Conservation (phyloP, 139 green algal genomes). For the Chlamydomonas asymmetrica region DNA sequence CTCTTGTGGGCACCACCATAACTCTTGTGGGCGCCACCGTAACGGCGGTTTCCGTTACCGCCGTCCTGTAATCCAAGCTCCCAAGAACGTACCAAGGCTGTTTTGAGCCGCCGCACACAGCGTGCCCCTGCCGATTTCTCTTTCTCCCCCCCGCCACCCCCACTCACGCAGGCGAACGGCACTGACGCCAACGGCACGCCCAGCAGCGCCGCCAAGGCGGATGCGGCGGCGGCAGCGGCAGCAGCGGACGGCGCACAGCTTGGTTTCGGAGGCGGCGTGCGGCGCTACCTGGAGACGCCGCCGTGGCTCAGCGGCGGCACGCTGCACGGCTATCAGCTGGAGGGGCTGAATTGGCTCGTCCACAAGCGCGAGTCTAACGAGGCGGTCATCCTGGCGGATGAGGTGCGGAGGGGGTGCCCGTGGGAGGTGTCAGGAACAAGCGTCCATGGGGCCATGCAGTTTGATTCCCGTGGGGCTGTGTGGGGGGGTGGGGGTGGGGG, state of each 20-base stretch:
- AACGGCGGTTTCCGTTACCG: too few species aligned
- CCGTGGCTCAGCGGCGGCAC: conserved; percentile 50
- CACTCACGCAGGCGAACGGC: background rate
- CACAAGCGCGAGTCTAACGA: conserved; percentile 51
- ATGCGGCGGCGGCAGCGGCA: background rate
- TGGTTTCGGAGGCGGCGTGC: conserved; percentile 5
- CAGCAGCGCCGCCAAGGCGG: background rate
- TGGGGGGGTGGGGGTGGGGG: too few species aligned
- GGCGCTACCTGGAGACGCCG: conserved; percentile 49
- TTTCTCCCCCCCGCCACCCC: background rate
- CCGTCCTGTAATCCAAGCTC: too few species aligned
- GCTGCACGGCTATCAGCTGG: conserved; percentile 81
- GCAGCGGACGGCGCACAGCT: background rate
- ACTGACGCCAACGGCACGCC: background rate
- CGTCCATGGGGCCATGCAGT: too few species aligned
- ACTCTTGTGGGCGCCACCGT: too few species aligned
- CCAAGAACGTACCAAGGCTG: too few species aligned
- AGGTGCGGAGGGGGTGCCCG: conserved; percentile 45
- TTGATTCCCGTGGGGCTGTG: too few species aligned
- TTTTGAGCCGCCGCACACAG: too few species aligned
- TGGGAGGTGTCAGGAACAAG: too few species aligned
- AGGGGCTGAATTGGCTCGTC: conserved; percentile 81
- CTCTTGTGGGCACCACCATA: too few species aligned
- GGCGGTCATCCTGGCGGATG: conserved; percentile 80
- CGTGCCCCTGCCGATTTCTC: too few species aligned